A percentile compares a stretch with the other conserved stretches of the same genome.
Evolutionary conservation across 345 rosid genomes (phyloP).

Genomic region (Psidium guajava): DNA sequence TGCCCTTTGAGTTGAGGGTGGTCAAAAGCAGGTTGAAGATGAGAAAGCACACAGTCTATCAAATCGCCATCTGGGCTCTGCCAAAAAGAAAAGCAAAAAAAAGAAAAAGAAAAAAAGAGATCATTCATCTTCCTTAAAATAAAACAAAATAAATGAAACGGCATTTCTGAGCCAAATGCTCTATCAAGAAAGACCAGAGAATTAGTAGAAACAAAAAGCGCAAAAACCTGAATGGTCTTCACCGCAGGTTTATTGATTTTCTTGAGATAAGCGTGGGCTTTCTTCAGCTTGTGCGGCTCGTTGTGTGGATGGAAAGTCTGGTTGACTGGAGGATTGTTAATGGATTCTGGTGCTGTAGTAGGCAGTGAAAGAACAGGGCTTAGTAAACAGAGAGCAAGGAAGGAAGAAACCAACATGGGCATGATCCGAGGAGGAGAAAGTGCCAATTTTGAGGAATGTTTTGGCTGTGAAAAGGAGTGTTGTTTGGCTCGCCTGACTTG

Average conservation of each 20-base stretch:
- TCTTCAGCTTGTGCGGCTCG: slow-evolving; percentile 39
- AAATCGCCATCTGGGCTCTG: slow-evolving; percentile 98
- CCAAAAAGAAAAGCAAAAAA: not conserved
- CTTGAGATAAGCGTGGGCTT: slow-evolving; percentile 43
- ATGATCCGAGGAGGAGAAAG: slow-evolving; percentile 18
- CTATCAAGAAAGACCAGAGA: not conserved
- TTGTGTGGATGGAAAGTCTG: slow-evolving; percentile 37
- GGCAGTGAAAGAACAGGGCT: slow-evolving; percentile 22
- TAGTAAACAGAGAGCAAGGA: slow-evolving; percentile 28
- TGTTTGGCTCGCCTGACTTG: slow-evolving; percentile 20
- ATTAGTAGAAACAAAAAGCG: not conserved
- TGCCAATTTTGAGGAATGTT: slow-evolving; percentile 44
- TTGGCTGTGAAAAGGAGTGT: slow-evolving; percentile 15
- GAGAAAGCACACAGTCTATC: slow-evolving; percentile 78
- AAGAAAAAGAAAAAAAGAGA: too few relatives aligned
- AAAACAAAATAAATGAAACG: not conserved
- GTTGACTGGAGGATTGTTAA: slow-evolving; percentile 19
- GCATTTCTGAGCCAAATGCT: not conserved
- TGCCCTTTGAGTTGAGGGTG: slow-evolving; percentile 75
- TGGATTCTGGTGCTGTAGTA: slow-evolving; percentile 20
- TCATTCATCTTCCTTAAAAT: not conserved
- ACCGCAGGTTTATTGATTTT: slow-evolving; percentile 80
- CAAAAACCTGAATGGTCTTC: slow-evolving; percentile 64
- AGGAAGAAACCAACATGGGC: slow-evolving; percentile 30
- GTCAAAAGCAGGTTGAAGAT: slow-evolving; percentile 89